Evolutionary conservation across 1,284 basidiomycete species (phyloP), one percentile per base, ranked within the genome.

Genomic region (Ustilago loliicola): DNA sequence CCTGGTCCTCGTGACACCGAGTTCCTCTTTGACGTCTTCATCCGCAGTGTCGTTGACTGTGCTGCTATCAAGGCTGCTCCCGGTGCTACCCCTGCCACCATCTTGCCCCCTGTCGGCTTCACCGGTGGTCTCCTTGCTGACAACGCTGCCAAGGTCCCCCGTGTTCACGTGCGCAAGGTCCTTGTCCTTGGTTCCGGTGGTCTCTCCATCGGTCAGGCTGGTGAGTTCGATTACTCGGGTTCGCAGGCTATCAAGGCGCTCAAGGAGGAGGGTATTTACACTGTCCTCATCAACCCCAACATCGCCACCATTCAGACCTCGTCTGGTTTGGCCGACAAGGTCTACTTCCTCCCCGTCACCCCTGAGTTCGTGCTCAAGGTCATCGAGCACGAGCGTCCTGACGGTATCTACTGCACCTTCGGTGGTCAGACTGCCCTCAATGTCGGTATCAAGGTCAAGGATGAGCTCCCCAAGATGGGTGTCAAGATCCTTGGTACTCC

Each of bases 271-370:
- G 96, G 96, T 32, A 98, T 99, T 86, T 98, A 97, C 88, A 99
- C 96, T 57, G 94, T 98, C 87, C 92, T 99, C 85, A 92, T 99
- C 85, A 99, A 99, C 88, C 76, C 96, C 52, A 99, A 99, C 88
- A 99, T 99, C 83, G 96, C 96, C n/a, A 99, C 97, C 45, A 99
- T 99, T 81, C 96, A 97, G 62, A 99, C 96, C 1, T 96, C 94
- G 61, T 94, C 95, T 83, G 96, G 96, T 82, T 91, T 99, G 56
- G 96, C 96, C 38, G 96, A 99, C 89, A 98, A 98, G 88, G 96
- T 99, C 62, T 99, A 98, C 89, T 99, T 98, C 90, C 90, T 99
- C 5, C 97, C 96, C 55, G 96, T 99, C 70, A 98, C 94, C 8
- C 94, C 96, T 65, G 96, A 99, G 78, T 99, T 98, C 84, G 95